Percentiles rank a stretch among this genome's conserved stretches.
Conservation (phyloP, 75 land plant genomes). For the Sequoia sempervirens region DNA sequence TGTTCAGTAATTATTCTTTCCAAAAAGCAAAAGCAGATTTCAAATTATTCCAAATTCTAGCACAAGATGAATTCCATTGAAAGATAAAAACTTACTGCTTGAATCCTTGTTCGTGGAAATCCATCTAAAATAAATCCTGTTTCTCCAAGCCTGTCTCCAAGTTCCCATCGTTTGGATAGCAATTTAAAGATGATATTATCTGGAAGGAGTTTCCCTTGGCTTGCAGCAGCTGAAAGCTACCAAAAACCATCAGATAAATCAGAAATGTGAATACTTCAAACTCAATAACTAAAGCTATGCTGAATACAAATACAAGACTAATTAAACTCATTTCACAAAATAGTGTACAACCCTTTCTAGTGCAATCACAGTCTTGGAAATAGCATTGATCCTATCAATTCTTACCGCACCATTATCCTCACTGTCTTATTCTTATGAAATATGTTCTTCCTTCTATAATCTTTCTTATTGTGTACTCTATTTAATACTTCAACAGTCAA, state of each 20-base stretch:
- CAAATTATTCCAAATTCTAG: neutral
- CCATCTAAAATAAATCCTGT: constrained; percentile 89
- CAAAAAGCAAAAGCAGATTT: neutral
- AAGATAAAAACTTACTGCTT: constrained; percentile 58
- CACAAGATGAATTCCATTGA: neutral
- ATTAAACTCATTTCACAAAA: neutral
- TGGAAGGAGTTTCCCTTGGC: constrained; percentile 71
- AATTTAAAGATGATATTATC: constrained; percentile 65
- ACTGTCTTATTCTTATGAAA: neutral
- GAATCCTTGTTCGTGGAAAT: constrained; percentile 69
- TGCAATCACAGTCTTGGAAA: neutral
- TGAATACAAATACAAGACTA: neutral
- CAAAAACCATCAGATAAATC: neutral
- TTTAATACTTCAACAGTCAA: neutral
- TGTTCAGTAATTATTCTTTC: neutral
- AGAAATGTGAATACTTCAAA: neutral
- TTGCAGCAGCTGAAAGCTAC: constrained; percentile 57
- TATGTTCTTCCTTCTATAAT: neutral
- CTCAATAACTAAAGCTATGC: neutral
- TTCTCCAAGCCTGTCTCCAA: constrained; percentile 59
- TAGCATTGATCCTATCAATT: neutral
- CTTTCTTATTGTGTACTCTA: neutral
- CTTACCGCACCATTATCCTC: neutral
- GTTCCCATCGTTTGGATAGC: constrained; percentile 71
- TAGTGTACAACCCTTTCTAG: neutral